Conservation (phyloP, 768 basidiomycete genomes). For the Amanita molliuscula region DNA sequence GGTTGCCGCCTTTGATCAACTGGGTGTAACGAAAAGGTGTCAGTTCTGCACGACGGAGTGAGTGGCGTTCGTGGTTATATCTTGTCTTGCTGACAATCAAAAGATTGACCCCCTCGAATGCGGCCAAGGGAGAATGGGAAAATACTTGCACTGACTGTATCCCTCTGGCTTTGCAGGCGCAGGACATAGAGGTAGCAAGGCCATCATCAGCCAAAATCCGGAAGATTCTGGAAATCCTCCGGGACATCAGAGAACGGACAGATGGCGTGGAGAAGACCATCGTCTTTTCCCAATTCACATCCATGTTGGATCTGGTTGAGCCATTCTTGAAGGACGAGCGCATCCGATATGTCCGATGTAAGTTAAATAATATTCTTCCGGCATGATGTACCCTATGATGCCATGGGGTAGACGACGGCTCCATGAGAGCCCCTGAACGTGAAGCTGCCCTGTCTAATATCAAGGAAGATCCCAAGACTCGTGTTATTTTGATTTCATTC, state of each 20-base stretch:
- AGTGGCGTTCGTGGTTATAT: conserved; percentile 15
- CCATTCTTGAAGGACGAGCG: conserved; percentile 66
- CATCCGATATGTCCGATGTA: conserved; percentile 78
- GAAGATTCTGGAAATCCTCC: conserved; percentile 67
- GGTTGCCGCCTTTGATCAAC: conserved; percentile 56
- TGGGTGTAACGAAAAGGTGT: conserved; percentile 67
- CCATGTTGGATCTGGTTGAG: conserved; percentile 78
- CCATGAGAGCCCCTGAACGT: conserved; percentile 68
- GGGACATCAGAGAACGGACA: conserved; percentile 48
- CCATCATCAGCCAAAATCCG: conserved; percentile 81
- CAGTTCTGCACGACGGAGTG: conserved; percentile 68
- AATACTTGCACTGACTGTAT: conserved; percentile 54
- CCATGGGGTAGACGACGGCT: conserved; percentile 71
- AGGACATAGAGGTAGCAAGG: conserved; percentile 38
- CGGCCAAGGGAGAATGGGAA: conserved; percentile 26
- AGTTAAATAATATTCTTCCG: conserved; percentile 23
- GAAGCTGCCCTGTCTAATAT: conserved; percentile 70
- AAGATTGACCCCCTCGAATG: conserved; percentile 29
- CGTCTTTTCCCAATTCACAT: conserved; percentile 90
- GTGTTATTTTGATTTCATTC: conserved; percentile 90
- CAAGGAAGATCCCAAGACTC: conserved; percentile 40
- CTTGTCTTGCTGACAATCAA: conserved; percentile 2
- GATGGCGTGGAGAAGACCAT: conserved; percentile 80
- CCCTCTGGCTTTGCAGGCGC: conserved; percentile 37
- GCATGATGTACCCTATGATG: conserved; percentile 3